These are phyloP conservation scores for Penicillium nordicum DNA, from an alignment of 2,329 filamentous ascomycete genomes.

Conservation along the genomic window DNA sequence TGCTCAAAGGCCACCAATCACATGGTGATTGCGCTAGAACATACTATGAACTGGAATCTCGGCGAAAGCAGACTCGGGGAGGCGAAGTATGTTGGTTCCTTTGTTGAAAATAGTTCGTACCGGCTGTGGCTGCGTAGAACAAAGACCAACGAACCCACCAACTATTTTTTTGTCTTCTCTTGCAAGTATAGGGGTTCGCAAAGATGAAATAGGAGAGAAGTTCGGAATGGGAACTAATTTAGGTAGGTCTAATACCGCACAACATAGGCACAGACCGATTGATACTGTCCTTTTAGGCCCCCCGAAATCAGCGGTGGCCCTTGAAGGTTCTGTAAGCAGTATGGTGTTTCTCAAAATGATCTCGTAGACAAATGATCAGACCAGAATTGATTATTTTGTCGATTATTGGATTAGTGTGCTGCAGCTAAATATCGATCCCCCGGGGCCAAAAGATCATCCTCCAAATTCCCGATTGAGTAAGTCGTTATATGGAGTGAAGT, in stretches of 20 bases:
- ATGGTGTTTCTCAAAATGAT: neutral
- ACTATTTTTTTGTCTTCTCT: neutral
- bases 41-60: neutral
- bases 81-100: neutral
- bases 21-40: neutral
- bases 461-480: neutral
- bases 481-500: neutral
- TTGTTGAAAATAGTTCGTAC: neutral
- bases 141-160: neutral
- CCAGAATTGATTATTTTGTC: neutral
- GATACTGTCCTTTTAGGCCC: neutral
- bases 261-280: neutral
- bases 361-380: neutral
- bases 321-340: neutral
- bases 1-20: neutral
- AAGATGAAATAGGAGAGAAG: neutral
- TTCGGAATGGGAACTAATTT: neutral
- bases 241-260: neutral
- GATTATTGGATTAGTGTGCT: neutral
- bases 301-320: conserved; percentile 5
- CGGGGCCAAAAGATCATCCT: neutral
- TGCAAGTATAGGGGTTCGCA: neutral
- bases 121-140: conserved; percentile 1
- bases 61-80: neutral
- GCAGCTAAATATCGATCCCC: neutral